Percentiles rank a stretch among this genome's conserved stretches.
phyloP scores from a whole-genome alignment of 306 rosid genomes.

The Acacia crassicarpa region DNA sequence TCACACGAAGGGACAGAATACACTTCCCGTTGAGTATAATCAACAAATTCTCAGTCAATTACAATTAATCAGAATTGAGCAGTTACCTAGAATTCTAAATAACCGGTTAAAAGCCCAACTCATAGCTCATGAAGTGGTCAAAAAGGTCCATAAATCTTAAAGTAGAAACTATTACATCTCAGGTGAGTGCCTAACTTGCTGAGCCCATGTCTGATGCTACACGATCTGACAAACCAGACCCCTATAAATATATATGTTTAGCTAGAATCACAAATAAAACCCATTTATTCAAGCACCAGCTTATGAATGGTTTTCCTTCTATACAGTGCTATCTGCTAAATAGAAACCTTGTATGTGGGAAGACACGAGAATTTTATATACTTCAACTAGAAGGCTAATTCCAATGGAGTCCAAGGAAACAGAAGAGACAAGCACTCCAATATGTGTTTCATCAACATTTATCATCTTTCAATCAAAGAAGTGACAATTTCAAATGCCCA shows the following conservation, averaged over 20 bases:
- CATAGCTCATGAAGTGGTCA: background rate
- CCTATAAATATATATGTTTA: background rate
- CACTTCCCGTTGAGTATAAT: background rate
- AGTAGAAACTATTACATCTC: background rate
- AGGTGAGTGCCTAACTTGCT: background rate
- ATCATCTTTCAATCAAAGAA: conserved; percentile 20
- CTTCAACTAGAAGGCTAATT: conserved; percentile 16
- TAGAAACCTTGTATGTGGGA: conserved; percentile 3
- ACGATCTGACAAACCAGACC: background rate
- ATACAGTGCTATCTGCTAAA: conserved; percentile 1
- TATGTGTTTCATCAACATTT: conserved; percentile 5
- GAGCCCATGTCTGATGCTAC: background rate
- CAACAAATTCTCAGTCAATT: background rate
- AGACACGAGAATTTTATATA: background rate
- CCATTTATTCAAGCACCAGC: conserved; percentile 4
- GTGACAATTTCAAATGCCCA: conserved; percentile 16
- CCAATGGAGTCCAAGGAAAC: background rate
- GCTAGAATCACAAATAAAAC: background rate
- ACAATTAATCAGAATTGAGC: background rate
- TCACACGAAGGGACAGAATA: background rate
- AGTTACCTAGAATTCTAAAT: background rate
- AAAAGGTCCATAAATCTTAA: conserved; percentile 8
- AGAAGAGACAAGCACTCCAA: background rate
- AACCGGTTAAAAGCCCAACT: conserved; percentile 5
- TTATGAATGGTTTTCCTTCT: conserved; percentile 19